Evolutionary conservation across 192 early-diverging fungal genomes (phyloP).

Genomic region (Thamnidium elegans): DNA sequence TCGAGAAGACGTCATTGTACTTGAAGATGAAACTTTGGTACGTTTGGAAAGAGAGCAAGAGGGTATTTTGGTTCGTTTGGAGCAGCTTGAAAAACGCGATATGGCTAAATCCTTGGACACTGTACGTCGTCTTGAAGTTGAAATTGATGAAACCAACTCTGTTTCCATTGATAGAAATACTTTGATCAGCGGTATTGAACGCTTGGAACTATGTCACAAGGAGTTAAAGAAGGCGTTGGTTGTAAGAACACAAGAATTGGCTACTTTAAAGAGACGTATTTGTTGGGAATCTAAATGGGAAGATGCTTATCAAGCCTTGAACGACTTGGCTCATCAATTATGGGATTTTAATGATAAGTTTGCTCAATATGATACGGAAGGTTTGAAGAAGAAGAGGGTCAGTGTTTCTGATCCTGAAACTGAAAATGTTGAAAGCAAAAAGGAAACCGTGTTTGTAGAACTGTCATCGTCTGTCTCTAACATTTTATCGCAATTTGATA

Average conservation of each 20-base stretch:
- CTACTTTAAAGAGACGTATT: background rate
- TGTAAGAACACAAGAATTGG: slow-evolving; percentile 15
- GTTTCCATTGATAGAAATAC: slow-evolving; percentile 31
- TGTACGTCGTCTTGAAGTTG: slow-evolving; percentile 24
- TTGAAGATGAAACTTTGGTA: slow-evolving; percentile 20
- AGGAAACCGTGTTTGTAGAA: background rate
- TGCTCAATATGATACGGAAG: slow-evolving; percentile 22
- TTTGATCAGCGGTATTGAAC: slow-evolving; percentile 22
- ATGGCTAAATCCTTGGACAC: slow-evolving; percentile 17
- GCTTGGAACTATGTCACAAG: slow-evolving; percentile 15
- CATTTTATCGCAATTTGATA: background rate
- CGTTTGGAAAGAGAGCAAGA: slow-evolving; percentile 29
- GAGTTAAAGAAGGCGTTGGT: slow-evolving; percentile 9
- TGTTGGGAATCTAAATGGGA: slow-evolving; percentile 24
- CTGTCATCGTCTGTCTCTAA: background rate
- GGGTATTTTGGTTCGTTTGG: slow-evolving; percentile 16
- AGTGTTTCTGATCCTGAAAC: background rate
- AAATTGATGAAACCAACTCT: slow-evolving; percentile 29
- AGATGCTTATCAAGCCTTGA: slow-evolving; percentile 9
- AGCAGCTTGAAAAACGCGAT: slow-evolving; percentile 27
- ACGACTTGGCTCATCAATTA: slow-evolving; percentile 4
- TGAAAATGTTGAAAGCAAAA: background rate
- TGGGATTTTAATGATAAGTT: slow-evolving; percentile 30
- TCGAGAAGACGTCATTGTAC: background rate
- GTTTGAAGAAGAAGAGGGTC: background rate